These are phyloP conservation scores for Nicotiana tabacum DNA, from an alignment of 257 asterid species.

Conservation along the genomic window DNA sequence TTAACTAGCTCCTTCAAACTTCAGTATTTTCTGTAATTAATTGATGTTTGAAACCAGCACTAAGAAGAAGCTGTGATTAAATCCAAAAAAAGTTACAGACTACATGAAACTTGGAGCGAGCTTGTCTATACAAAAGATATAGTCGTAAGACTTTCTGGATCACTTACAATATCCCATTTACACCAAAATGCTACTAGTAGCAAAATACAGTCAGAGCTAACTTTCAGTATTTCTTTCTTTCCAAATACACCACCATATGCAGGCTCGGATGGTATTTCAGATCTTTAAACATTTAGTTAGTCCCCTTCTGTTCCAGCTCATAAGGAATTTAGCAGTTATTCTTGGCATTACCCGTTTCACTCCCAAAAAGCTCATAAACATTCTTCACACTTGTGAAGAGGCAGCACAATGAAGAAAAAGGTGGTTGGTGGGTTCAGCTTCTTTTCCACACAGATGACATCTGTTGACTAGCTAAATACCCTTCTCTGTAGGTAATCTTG, in stretches of 20 bases:
- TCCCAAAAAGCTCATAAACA: not conserved
- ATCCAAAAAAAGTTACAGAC: not conserved
- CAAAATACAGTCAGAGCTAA: not conserved
- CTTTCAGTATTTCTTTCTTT: too few species aligned
- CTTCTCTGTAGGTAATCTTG: not conserved
- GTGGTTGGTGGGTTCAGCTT: not conserved
- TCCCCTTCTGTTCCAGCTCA: not conserved
- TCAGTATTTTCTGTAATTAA: not conserved
- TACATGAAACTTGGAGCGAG: not conserved
- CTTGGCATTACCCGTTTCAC: not conserved
- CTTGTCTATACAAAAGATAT: not conserved
- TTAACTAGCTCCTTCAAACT: not conserved
- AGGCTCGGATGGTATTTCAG: not conserved
- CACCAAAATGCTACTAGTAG: not conserved
- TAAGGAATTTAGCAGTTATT: not conserved
- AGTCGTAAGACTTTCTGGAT: not conserved
- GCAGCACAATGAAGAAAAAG: not conserved
- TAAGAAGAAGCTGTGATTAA: not conserved
- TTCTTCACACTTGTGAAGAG: not conserved
- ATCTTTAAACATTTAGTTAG: not conserved
- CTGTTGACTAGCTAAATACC: not conserved
- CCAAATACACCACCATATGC: not conserved
- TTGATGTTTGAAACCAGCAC: not conserved
- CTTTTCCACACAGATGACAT: not conserved
- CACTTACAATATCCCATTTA: not conserved